These are phyloP conservation scores for Carex pumila DNA, from an alignment of 176 grass and related monocot species.

Conservation along the genomic window DNA sequence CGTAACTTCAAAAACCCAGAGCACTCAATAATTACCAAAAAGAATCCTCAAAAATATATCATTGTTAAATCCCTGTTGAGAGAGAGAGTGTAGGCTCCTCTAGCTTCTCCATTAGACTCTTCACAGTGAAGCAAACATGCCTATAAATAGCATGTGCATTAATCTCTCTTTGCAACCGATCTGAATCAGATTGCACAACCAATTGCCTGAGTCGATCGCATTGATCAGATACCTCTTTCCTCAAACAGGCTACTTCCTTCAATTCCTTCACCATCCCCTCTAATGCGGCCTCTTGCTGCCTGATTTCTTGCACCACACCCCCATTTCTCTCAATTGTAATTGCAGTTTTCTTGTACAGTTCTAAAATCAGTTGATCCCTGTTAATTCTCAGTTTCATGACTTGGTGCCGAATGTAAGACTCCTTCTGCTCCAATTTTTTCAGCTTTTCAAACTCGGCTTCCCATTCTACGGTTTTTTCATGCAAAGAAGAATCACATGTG, in stretches of 20 bases:
- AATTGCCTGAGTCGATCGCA: neutral
- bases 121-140: neutral
- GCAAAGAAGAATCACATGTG: neutral
- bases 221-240: neutral
- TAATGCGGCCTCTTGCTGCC: neutral
- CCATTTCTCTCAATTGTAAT: neutral
- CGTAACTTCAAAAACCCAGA: neutral
- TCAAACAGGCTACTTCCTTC: neutral
- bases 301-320: neutral
- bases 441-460: neutral
- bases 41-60: neutral
- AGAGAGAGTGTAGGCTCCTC: neutral
- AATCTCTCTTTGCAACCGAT: neutral
- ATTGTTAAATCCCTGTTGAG: neutral
- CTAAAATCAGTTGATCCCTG: neutral
- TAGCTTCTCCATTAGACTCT: constrained; percentile 1
- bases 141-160: neutral
- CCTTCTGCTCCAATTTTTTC: neutral
- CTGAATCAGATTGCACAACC: neutral
- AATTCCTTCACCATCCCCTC: neutral
- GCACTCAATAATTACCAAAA: neutral
- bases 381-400: neutral
- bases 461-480: neutral
- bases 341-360: neutral
- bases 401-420: neutral